Evolutionary conservation across 192 early-diverging fungal genomes (phyloP), one percentile per base, ranked within the genome.

Genomic region (Gigaspora rosea): DNA sequence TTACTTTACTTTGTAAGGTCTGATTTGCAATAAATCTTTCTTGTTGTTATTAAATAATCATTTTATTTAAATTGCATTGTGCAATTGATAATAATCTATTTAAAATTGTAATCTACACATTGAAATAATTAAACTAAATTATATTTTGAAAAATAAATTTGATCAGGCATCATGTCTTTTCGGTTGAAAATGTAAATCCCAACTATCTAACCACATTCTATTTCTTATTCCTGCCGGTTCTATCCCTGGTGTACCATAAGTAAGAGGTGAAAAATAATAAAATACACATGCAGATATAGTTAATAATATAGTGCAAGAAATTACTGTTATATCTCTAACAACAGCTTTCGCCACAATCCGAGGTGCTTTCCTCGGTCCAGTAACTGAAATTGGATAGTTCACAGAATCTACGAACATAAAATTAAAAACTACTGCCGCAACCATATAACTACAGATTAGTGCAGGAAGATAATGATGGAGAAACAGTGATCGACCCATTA

Each of bases 391-490:
- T 1, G 85, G 87, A 12, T 73, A 80, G 78, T 86, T 85, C 52
- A 88, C 71, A 76, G 89, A 87, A 71, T 90, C 85, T 15, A 85
- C 77, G 82, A 84, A 89, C 82, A 96, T 85, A 79, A 93, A 94
- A 68, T 96, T 93, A 76, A 93, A 80, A 46, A 95, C 84, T 41
- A 86, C 89, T n/a, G 91, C 92, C 13, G 91, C 79, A 4, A 92
- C 69, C 82, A 98, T 83, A 75, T 91, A 91, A 46, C 90, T 91
- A 84, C 95, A 92, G 73, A 96, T 91, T 50, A 91, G 89, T 6
- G 92, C 90, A 2, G 95, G 96, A 65, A 98, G 83, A 81, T 98
- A 98, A 84, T 98, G 97, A 85, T 98, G 97, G 75, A 98, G 80
- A 82, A 97, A 98, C 8, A 96, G 87, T 66, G 92, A 90, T 51